Evolutionary conservation across 208 protist species (phyloP).

Genomic region (Leishmania guyanensis): DNA sequence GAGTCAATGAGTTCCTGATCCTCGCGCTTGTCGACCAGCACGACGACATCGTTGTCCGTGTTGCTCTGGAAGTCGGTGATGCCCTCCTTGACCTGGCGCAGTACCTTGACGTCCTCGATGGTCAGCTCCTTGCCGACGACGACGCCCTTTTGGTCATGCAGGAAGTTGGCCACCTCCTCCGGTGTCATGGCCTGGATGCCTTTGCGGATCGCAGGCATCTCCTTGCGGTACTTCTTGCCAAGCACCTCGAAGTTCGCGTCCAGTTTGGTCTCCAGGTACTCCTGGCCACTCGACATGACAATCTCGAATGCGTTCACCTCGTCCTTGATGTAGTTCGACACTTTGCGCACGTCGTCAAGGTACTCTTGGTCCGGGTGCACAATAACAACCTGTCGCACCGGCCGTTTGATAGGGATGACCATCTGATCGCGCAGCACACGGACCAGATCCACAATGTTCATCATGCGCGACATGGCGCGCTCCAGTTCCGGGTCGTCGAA

Average conservation of each 20-base stretch:
- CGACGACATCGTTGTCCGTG: slow-evolving; percentile 87
- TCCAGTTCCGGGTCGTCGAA: slow-evolving; percentile 77
- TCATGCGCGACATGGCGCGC: slow-evolving; percentile 87
- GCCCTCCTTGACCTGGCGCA: slow-evolving; percentile 82
- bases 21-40: slow-evolving; percentile 89
- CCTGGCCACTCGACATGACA: slow-evolving; percentile 56
- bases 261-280: slow-evolving; percentile 86
- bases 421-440: slow-evolving; percentile 95
- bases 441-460: slow-evolving; percentile 93
- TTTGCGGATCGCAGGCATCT: slow-evolving; percentile 82
- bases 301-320: slow-evolving; percentile 94
- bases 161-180: slow-evolving; percentile 54
- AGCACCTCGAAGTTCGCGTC: slow-evolving; percentile 91
- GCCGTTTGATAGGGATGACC: slow-evolving; percentile 92
- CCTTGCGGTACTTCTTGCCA: slow-evolving; percentile 88
- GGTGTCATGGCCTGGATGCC: slow-evolving; percentile 72
- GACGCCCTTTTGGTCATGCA: slow-evolving; percentile 43
- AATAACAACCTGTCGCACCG: slow-evolving; percentile 90
- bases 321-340: slow-evolving; percentile 91
- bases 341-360: slow-evolving; percentile 71
- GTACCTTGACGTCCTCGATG: slow-evolving; percentile 88
- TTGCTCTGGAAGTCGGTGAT: slow-evolving; percentile 89
- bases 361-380: slow-evolving; percentile 80
- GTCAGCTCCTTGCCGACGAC: slow-evolving; percentile 74
- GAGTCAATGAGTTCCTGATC: slow-evolving; percentile 84